A percentile compares a stretch with the other conserved stretches of the same genome.
phyloP scores from a whole-genome alignment of 148 eudicot species.

The Cornus controversa region DNA sequence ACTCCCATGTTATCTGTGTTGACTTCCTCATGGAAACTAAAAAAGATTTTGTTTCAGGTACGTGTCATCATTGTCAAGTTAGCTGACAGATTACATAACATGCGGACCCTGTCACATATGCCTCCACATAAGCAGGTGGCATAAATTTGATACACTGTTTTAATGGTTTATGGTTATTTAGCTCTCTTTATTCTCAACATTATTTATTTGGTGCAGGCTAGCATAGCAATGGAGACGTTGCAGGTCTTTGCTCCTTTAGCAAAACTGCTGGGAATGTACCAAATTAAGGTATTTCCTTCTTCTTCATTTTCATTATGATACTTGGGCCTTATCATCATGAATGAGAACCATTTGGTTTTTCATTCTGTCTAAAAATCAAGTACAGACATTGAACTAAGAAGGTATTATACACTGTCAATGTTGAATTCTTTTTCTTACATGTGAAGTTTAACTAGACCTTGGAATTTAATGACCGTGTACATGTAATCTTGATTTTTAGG shows the following conservation, averaged over 20 bases:
- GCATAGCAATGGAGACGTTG: slow-evolving; percentile 91
- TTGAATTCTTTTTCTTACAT: not conserved
- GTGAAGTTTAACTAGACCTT: not conserved
- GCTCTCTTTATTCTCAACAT: slow-evolving; percentile 10
- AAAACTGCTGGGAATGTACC: slow-evolving; percentile 92
- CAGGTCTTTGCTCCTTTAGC: slow-evolving; percentile 99
- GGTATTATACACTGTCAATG: not conserved
- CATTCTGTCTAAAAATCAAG: slow-evolving; percentile 3
- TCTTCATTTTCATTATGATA: not conserved
- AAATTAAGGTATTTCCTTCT: slow-evolving; percentile 68
- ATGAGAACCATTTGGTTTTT: not conserved
- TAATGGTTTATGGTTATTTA: not conserved
- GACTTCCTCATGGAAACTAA: not conserved
- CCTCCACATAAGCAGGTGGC: slow-evolving; percentile 96
- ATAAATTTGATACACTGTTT: slow-evolving; percentile 1
- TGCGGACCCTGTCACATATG: slow-evolving; percentile 98
- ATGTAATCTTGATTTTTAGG: not conserved
- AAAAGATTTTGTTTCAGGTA: slow-evolving; percentile 53
- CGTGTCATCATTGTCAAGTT: slow-evolving; percentile 96
- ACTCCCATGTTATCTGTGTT: slow-evolving; percentile 1
- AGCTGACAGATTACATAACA: slow-evolving; percentile 98
- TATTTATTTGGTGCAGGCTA: slow-evolving; percentile 53
- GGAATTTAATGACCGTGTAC: not conserved
- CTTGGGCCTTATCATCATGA: not conserved
- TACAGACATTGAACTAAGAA: not conserved